These are phyloP conservation scores for Aspergillus sp. DNA, from an alignment of 2,329 filamentous ascomycete genomes.

Conservation along the genomic window DNA sequence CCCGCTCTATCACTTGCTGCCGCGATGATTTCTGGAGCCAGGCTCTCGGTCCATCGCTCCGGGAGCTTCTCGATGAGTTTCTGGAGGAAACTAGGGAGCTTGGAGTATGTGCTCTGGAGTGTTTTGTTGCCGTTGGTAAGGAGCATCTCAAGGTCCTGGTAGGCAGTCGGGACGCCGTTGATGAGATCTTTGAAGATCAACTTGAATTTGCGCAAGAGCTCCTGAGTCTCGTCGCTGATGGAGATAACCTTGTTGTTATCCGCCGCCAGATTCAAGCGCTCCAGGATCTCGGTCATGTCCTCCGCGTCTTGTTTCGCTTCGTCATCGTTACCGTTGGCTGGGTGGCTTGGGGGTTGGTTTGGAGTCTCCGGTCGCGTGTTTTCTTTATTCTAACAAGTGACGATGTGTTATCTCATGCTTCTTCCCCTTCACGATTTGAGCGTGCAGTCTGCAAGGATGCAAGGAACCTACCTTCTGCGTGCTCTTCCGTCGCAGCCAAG, in stretches of 20 bases:
- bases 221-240: constrained; percentile 78
- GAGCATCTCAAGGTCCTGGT: constrained; percentile 76
- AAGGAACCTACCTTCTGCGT: constrained; percentile 31
- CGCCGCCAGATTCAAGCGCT: constrained; percentile 78
- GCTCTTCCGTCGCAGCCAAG: constrained; percentile 40
- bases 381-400: constrained; percentile 11
- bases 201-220: constrained; percentile 80
- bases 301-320: constrained; percentile 60
- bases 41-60: constrained; percentile 70
- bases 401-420: neutral
- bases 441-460: neutral
- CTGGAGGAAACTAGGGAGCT: constrained; percentile 75
- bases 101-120: constrained; percentile 61
- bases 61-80: constrained; percentile 84
- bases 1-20: constrained; percentile 68
- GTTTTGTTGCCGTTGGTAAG: constrained; percentile 64
- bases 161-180: constrained; percentile 90
- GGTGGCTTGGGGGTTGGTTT: constrained; percentile 6
- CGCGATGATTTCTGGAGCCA: constrained; percentile 81
- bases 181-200: constrained; percentile 88
- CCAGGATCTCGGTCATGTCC: constrained; percentile 77
- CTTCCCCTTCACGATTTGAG: neutral
- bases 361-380: neutral
- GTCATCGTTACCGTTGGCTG: constrained; percentile 28
- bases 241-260: constrained; percentile 84